Conservation (phyloP, 2,329 filamentous ascomycete species). For the Samsoniella hepiali region DNA sequence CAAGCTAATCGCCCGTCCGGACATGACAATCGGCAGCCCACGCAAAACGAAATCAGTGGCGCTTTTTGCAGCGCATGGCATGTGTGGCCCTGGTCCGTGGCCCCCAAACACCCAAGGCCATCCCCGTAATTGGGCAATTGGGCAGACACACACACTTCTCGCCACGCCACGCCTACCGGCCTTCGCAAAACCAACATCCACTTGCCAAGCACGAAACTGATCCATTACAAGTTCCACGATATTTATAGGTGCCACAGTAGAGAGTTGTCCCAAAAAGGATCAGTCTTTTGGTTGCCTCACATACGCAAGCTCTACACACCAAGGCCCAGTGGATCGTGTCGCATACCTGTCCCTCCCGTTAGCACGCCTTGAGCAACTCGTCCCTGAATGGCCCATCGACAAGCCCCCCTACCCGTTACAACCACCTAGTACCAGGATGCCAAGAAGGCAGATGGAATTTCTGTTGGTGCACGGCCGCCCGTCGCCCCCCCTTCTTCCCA, state of each 20-base stretch:
- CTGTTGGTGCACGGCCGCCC: not conserved
- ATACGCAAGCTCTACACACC: not conserved
- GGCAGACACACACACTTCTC: not conserved
- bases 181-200: slow-evolving; percentile 13
- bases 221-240: slow-evolving; percentile 13
- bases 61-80: not conserved
- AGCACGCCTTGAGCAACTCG: not conserved
- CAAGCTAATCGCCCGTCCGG: slow-evolving; percentile 9
- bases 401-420: not conserved
- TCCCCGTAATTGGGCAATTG: slow-evolving; percentile 3
- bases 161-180: not conserved
- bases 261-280: not conserved
- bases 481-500: not conserved
- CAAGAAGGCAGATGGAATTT: not conserved
- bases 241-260: not conserved
- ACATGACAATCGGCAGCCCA: slow-evolving; percentile 14
- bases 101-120: not conserved
- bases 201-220: slow-evolving; percentile 15
- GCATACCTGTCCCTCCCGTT: not conserved
- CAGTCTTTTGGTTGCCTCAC: not conserved
- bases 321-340: not conserved
- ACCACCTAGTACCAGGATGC: not conserved
- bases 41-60: not conserved
- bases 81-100: not conserved
- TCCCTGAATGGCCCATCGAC: slow-evolving; percentile 4